Evolutionary conservation across 441 rosid species (phyloP).

Genomic region (Breynia disticha): DNA sequence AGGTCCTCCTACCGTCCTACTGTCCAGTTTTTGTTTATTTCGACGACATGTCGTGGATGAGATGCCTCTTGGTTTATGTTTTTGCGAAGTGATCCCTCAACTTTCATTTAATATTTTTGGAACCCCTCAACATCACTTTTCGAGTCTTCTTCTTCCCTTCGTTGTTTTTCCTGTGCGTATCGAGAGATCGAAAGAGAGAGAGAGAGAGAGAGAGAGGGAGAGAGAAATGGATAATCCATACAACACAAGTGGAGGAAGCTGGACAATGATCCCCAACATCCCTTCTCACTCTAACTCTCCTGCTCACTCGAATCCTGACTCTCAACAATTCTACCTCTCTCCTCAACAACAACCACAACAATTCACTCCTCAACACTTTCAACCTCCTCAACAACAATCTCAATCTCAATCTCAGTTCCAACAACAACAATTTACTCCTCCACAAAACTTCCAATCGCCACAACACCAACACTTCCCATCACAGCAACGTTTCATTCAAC

Average conservation of each 20-base stretch:
- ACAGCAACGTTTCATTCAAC: conserved; percentile 32
- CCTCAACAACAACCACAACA: conserved; percentile 16
- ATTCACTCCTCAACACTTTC: not conserved
- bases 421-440: conserved; percentile 7
- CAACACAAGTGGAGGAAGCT: conserved; percentile 37
- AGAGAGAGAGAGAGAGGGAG: no score
- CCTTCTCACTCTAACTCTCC: conserved; percentile 45
- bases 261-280: conserved; percentile 59
- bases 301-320: conserved; percentile 63
- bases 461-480: conserved; percentile 27
- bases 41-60: not conserved
- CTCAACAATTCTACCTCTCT: conserved; percentile 40
- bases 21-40: no score
- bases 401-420: conserved; percentile 8
- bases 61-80: no score
- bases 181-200: no score
- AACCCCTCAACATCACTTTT: no score
- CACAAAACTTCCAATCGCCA: conserved; percentile 23
- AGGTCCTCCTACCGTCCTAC: not conserved
- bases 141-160: no score
- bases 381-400: conserved; percentile 11
- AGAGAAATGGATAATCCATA: no score
- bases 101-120: no score
- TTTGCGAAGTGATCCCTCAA: no score
- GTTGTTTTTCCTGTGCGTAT: no score